Evolutionary conservation across 805 yeast genomes (phyloP), one percentile per base, ranked within the genome.

Genomic region (Lachancea quebecensis): DNA sequence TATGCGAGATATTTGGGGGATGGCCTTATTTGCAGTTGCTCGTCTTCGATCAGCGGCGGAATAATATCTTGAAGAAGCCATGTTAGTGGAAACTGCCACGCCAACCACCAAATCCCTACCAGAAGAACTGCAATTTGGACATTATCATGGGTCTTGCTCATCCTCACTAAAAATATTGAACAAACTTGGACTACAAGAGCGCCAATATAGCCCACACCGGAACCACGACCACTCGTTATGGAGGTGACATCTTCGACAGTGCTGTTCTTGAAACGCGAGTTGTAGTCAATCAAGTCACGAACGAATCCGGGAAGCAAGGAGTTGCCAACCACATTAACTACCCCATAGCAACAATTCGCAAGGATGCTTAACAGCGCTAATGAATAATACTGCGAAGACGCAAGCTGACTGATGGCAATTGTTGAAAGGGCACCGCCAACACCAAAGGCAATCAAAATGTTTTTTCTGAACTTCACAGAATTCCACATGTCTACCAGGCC

Each of bases 91-190:
- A 79, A 42, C 55, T 82, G 88, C 69, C 83, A 84, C 2, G 76
- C 46, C 6, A 81, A 59, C 95, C 95, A 85, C 91, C 93, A 85
- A 1, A 75, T 21, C 1, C 93, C 93, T 14, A 85, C 85, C 28
- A 78, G 59, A 10, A 75, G 67, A 14, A 84, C 73, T 0, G 85
- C 87, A 21, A 74, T 57, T 51, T 81, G 81, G 4, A 83, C 66
- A 44, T 60, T 51, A 16, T 57, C 56, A 9, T 51, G 50, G 3
- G 55, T 35, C 30, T 49, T 46, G 15, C 49, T 47, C 34, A 60
- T 64, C 30, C 65, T 56, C 2, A 78, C 70, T 14, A 81, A 52
- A 10, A 71, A 40, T 68, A 84, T 76, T 1, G 90, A 78, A 6
- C 71, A 44, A 1, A 81, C 44, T 55, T 85, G 95, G 2, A 83